Percentiles rank a stretch among this genome's conserved stretches.
phyloP scores from a whole-genome alignment of 352 stramenopile species.

The Pythium monospermum region DNA sequence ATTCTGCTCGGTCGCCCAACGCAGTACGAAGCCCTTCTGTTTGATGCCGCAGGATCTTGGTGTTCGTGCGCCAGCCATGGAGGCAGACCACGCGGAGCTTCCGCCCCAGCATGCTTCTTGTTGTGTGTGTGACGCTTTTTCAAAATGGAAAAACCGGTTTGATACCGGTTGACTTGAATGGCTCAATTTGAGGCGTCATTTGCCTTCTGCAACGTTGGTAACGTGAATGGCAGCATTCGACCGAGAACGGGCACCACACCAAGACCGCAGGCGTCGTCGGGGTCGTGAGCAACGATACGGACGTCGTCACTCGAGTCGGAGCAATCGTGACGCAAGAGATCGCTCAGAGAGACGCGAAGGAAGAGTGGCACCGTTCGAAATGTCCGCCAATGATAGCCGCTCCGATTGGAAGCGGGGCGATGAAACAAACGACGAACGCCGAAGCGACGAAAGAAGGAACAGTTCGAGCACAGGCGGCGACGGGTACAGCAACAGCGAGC shows the following conservation, averaged over 20 bases:
- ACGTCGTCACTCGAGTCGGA: background rate
- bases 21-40: conserved; percentile 47
- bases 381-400: no score
- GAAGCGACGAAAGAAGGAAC: no score
- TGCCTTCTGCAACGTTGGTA: no score
- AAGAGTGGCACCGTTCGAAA: no score
- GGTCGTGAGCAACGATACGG: conserved; percentile 3
- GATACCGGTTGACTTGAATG: background rate
- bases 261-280: conserved; percentile 15
- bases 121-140: background rate
- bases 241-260: conserved; percentile 1
- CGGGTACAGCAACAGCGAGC: no score
- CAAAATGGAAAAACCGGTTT: conserved; percentile 1
- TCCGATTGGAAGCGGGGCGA: no score
- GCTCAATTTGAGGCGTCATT: no score
- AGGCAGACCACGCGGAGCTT: conserved; percentile 73
- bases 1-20: conserved; percentile 48
- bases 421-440: no score
- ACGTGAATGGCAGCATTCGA: background rate
- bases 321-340: no score
- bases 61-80: conserved; percentile 76
- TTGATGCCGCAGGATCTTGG: conserved; percentile 53
- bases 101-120: conserved; percentile 5
- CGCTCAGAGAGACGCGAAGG: no score
- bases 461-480: no score